Evolutionary conservation across 2,329 filamentous ascomycete genomes (phyloP), one percentile per base, ranked within the genome.

Genomic region (Massarina eburnea): DNA sequence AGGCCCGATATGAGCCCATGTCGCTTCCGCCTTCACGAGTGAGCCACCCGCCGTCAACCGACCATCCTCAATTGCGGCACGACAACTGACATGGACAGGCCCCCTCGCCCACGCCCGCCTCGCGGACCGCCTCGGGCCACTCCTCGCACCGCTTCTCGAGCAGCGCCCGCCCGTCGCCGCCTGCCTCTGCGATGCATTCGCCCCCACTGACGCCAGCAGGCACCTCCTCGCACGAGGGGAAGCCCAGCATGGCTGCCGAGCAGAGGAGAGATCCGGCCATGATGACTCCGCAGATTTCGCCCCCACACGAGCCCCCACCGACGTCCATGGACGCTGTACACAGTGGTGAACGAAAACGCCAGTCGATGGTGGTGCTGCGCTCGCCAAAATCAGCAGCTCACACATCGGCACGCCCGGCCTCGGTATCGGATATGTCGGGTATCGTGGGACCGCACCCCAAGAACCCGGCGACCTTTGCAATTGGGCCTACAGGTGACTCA

Each of bases 161-260:
- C 50, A 91, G 86, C 46, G 84, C 86, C 22, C 80, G 79, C 64
- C 75, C 83, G 32, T 88, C 85, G 53, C 86, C 88, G 49, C 80
- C 81, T 49, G 75, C 81, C 35, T 83, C 85, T 48, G 82, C 86
- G 46, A 81, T 95, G 73, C 88, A 92, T 58, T 95, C 91, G 9
- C 92, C 92, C 55, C 91, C 91, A 33, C 79, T 97, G 41, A 96
- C 91, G 10, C 92, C 92, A 15, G 85, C 90, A 43, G 91, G 85
- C 41, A 92, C 89, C 34, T 75, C 77, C 53, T 82, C 80, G 42
- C 75, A 76, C 57, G 83, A 83, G 63, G 76, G 64, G 58, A 74
- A 66, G 55, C 40, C 60, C 24, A 47, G 35, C 18, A 56, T 57
- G 59, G 60, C 61, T 55, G 58, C 68, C 62, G 49, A 68, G 64